phyloP scores from a whole-genome alignment of 2,329 filamentous ascomycete genomes.

The Paraphoma sp. region DNA sequence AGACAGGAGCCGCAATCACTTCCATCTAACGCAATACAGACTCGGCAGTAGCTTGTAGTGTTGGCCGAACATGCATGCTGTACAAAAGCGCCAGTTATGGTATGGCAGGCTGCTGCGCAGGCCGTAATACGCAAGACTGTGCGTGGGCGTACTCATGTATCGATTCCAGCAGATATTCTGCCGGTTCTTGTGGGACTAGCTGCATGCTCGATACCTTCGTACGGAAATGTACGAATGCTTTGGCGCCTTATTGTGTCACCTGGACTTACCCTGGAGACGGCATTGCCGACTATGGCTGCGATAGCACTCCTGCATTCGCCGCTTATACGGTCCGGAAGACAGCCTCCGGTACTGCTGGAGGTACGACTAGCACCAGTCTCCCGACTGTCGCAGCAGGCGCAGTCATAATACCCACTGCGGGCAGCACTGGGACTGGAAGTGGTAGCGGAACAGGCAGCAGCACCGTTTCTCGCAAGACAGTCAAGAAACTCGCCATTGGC shows the following conservation, averaged over 20 bases:
- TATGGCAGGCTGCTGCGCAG: conserved; percentile 37
- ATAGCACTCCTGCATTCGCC: conserved; percentile 7
- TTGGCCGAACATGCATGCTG: conserved; percentile 31
- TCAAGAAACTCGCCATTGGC: conserved; percentile 23
- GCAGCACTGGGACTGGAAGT: neutral
- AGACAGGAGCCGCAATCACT: neutral
- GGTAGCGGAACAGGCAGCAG: neutral
- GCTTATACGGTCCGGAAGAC: conserved; percentile 24
- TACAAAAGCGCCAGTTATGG: conserved; percentile 25
- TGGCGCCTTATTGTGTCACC: conserved; percentile 32
- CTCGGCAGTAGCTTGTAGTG: conserved; percentile 19
- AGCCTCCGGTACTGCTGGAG: conserved; percentile 16
- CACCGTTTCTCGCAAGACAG: conserved; percentile 6
- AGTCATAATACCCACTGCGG: neutral
- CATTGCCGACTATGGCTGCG: conserved; percentile 32
- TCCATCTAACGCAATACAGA: conserved; percentile 10
- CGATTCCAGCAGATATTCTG: conserved; percentile 21
- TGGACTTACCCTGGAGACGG: conserved; percentile 33
- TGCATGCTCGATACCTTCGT: conserved; percentile 31
- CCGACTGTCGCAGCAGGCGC: conserved; percentile 13
- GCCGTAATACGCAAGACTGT: conserved; percentile 26
- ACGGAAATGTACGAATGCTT: conserved; percentile 26
- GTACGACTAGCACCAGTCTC: conserved; percentile 24
- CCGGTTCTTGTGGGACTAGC: conserved; percentile 18
- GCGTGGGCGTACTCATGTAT: conserved; percentile 35